Evolutionary conservation across 129 eudicot species (phyloP).

Genomic region (Helianthus annuus): HanXRQr2.0-SUNRISE NC_035444.2:22855953-22856452

Average conservation of each 20-base stretch:
- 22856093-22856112: background rate
- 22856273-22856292: constrained; percentile 96
- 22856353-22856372: constrained; percentile 7
- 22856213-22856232: constrained; percentile 62
- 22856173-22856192: background rate
- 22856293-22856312: constrained; percentile 79
- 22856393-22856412: too few relatives aligned
- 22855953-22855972: too few relatives aligned
- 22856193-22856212: background rate
- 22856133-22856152: background rate
- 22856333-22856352: constrained; percentile 11
- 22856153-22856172: background rate
- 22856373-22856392: background rate
- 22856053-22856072: background rate
- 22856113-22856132: background rate
- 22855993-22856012: too few relatives aligned
- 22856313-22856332: constrained; percentile 49
- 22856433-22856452: too few relatives aligned
- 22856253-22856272: constrained; percentile 71
- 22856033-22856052: background rate
- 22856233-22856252: constrained; percentile 66
- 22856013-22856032: background rate
- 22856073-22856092: background rate
- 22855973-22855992: too few relatives aligned
- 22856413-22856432: too few relatives aligned